Evolutionary conservation across 108 stramenopile species (phyloP).

Genomic region (Skeletonema grethae): DNA sequence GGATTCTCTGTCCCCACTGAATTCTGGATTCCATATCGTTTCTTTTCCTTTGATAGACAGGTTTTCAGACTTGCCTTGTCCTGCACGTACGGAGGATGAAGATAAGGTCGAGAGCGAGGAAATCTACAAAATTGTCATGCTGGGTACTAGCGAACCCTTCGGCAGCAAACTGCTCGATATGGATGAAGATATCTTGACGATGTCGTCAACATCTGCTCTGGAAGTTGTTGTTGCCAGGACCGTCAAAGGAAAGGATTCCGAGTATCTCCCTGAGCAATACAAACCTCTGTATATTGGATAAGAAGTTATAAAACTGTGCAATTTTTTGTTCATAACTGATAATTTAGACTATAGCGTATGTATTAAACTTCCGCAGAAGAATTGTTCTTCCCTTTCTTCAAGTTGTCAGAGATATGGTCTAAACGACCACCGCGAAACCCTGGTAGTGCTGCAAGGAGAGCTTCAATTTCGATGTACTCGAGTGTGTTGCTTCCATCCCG

Average conservation of each 20-base stretch:
- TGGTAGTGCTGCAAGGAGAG: conserved; percentile 52
- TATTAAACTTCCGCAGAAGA: background rate
- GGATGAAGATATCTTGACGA: conserved; percentile 43
- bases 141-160: conserved; percentile 53
- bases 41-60: conserved; percentile 37
- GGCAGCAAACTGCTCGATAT: conserved; percentile 36
- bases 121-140: conserved; percentile 30
- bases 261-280: conserved; percentile 45
- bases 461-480: conserved; percentile 49
- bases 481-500: conserved; percentile 38
- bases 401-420: conserved; percentile 43
- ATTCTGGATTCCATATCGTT: conserved; percentile 51
- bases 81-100: background rate
- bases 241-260: conserved; percentile 29
- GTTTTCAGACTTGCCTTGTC: conserved; percentile 30
- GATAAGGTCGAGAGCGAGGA: background rate
- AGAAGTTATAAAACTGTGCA: no score
- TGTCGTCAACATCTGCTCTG: conserved; percentile 43
- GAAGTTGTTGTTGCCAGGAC: conserved; percentile 37
- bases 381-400: conserved; percentile 3
- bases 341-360: no score
- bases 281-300: conserved; percentile 35
- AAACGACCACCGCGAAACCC: conserved; percentile 45
- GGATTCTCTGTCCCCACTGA: conserved; percentile 36
- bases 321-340: no score